Conservation (phyloP, 805 yeast species). For the Ogataea kodamae region DNA sequence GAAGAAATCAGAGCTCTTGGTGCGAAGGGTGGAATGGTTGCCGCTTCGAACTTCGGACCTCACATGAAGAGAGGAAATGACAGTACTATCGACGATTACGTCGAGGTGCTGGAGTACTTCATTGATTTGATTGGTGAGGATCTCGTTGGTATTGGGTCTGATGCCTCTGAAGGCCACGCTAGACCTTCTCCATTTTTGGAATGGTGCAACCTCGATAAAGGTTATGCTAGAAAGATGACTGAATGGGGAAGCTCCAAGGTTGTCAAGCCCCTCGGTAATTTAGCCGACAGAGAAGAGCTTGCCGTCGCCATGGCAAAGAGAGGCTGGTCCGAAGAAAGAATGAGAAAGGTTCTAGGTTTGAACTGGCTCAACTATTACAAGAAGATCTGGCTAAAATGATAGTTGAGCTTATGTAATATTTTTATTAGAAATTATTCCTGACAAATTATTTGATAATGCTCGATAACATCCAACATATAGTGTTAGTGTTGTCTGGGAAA, state of each 20-base stretch:
- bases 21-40: slow-evolving; percentile 21
- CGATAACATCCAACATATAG: slow-evolving; percentile 63
- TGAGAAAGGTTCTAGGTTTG: slow-evolving; percentile 19
- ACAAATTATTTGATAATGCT: slow-evolving; percentile 2
- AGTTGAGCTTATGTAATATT: slow-evolving; percentile 2
- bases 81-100: slow-evolving; percentile 43
- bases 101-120: slow-evolving; percentile 39
- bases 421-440: not conserved
- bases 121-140: slow-evolving; percentile 44
- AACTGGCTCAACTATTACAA: slow-evolving; percentile 20
- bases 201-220: slow-evolving; percentile 22
- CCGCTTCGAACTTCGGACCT: slow-evolving; percentile 22
- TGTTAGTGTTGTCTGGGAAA: slow-evolving; percentile 85
- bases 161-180: slow-evolving; percentile 32
- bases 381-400: slow-evolving; percentile 17
- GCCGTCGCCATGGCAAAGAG: slow-evolving; percentile 21
- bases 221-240: slow-evolving; percentile 21
- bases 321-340: slow-evolving; percentile 21
- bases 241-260: slow-evolving; percentile 22
- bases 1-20: slow-evolving; percentile 22
- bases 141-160: slow-evolving; percentile 48
- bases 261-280: slow-evolving; percentile 19
- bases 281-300: slow-evolving; percentile 22
- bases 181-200: slow-evolving; percentile 22
- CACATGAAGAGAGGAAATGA: slow-evolving; percentile 24